Conservation (phyloP, 2,329 filamentous ascomycete species). For the Sclerotinia sclerotiorum region DNA sequence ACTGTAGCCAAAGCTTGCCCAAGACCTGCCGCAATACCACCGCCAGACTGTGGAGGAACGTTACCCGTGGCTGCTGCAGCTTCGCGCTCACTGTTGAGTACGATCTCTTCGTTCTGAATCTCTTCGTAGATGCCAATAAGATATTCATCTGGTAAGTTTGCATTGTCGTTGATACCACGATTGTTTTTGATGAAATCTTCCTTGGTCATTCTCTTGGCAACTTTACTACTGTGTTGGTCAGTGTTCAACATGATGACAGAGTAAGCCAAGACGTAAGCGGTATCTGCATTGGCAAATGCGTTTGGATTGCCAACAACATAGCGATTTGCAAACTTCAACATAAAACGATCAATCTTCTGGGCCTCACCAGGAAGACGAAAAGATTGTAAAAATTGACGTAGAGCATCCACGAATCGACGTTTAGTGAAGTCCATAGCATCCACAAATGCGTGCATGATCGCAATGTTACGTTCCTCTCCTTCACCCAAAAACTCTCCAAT, state of each 20-base stretch:
- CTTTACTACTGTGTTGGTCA: slow-evolving; percentile 87
- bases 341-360: slow-evolving; percentile 98
- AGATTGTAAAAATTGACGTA: slow-evolving; percentile 88
- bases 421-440: slow-evolving; percentile 92
- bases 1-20: slow-evolving; percentile 90
- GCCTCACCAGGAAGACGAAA: slow-evolving; percentile 95
- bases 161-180: slow-evolving; percentile 93
- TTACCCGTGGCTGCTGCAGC: slow-evolving; percentile 78
- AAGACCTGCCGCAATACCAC: slow-evolving; percentile 75
- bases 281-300: slow-evolving; percentile 96
- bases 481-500: slow-evolving; percentile 95
- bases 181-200: slow-evolving; percentile 99
- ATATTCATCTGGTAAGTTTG: slow-evolving; percentile 91
- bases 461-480: slow-evolving; percentile 88
- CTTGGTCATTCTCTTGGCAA: slow-evolving; percentile 83
- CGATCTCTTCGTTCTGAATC: slow-evolving; percentile 87
- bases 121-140: slow-evolving; percentile 88
- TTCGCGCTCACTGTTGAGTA: slow-evolving; percentile 87
- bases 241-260: slow-evolving; percentile 97
- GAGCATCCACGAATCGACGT: slow-evolving; percentile 86
- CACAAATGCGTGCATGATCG: slow-evolving; percentile 98
- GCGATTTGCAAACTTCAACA: slow-evolving; percentile 97
- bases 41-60: slow-evolving; percentile 55
- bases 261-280: slow-evolving; percentile 92
- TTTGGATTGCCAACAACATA: slow-evolving; percentile 95